Evolutionary conservation across 2,329 filamentous ascomycete species (phyloP).

Genomic region (Nakataea oryzae): DNA sequence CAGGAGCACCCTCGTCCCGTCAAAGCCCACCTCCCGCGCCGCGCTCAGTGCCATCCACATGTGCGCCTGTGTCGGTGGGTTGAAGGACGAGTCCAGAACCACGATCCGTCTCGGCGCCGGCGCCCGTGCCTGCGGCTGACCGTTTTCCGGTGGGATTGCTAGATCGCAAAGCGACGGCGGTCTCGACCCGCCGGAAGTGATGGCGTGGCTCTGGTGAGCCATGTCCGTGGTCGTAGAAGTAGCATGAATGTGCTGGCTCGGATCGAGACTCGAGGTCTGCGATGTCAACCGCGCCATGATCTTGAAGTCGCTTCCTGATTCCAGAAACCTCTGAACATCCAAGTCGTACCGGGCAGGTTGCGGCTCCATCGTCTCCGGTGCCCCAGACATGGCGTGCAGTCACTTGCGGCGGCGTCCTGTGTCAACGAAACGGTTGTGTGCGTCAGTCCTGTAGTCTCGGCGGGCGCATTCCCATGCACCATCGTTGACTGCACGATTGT

Average conservation of each 20-base stretch:
- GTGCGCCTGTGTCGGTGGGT: slow-evolving; percentile 55
- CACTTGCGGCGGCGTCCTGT: background rate
- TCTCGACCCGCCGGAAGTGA: no score
- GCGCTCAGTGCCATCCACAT: slow-evolving; percentile 44
- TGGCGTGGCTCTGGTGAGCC: no score
- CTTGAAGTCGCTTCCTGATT: background rate
- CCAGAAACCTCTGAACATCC: background rate
- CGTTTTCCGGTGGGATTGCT: background rate
- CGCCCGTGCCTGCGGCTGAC: background rate
- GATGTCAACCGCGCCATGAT: background rate
- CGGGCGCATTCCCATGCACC: background rate
- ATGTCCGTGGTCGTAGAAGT: no score
- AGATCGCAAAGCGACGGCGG: background rate
- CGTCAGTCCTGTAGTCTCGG: background rate
- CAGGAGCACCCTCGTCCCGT: slow-evolving; percentile 37
- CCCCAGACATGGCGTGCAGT: background rate
- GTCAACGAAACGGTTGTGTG: background rate
- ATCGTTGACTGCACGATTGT: background rate
- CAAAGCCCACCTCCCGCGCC: slow-evolving; percentile 12
- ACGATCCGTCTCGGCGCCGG: slow-evolving; percentile 25
- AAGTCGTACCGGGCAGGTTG: no score
- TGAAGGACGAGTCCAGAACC: slow-evolving; percentile 58
- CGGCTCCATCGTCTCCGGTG: background rate
- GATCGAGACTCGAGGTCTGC: no score
- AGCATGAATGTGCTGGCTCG: background rate